These are phyloP conservation scores for Auricularia sp. DNA, from an alignment of 768 basidiomycete genomes.

Conservation along the genomic window DNA sequence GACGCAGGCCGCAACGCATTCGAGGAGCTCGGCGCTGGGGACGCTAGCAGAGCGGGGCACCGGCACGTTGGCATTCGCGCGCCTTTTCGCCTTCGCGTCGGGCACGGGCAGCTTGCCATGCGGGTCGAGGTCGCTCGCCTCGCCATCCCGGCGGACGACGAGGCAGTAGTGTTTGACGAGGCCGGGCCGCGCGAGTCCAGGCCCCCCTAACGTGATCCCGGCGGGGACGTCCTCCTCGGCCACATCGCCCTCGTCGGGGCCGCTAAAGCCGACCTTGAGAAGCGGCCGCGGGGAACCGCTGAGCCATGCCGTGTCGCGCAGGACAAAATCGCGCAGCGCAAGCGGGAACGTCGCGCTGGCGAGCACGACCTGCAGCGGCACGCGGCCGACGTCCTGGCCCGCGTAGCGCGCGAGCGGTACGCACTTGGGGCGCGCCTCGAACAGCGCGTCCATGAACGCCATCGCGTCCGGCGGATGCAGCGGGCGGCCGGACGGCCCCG, in stretches of 20 bases:
- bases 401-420: constrained; percentile 43
- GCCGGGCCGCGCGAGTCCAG: background rate
- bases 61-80: background rate
- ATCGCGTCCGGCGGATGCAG: constrained; percentile 41
- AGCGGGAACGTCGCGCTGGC: constrained; percentile 3
- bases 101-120: constrained; percentile 21
- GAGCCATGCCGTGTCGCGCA: constrained; percentile 10
- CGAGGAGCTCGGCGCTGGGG: constrained; percentile 31
- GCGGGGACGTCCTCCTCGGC: constrained; percentile 1
- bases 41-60: background rate
- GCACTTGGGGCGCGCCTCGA: constrained; percentile 25
- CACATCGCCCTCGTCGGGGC: constrained; percentile 7
- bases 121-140: constrained; percentile 44
- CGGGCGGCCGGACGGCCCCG: constrained; percentile 39
- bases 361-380: constrained; percentile 2
- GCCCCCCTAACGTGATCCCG: background rate
- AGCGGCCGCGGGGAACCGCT: constrained; percentile 10
- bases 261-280: constrained; percentile 5
- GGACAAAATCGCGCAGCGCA: background rate
- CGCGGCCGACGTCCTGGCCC: constrained; percentile 19
- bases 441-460: constrained; percentile 48
- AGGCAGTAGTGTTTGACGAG: constrained; percentile 44
- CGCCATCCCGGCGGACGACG: constrained; percentile 44
- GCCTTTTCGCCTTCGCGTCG: background rate
- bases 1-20: constrained; percentile 60